These are phyloP conservation scores for Modicella reniformis DNA, from an alignment of 371 early-diverging fungal species.

Conservation along the genomic window DNA sequence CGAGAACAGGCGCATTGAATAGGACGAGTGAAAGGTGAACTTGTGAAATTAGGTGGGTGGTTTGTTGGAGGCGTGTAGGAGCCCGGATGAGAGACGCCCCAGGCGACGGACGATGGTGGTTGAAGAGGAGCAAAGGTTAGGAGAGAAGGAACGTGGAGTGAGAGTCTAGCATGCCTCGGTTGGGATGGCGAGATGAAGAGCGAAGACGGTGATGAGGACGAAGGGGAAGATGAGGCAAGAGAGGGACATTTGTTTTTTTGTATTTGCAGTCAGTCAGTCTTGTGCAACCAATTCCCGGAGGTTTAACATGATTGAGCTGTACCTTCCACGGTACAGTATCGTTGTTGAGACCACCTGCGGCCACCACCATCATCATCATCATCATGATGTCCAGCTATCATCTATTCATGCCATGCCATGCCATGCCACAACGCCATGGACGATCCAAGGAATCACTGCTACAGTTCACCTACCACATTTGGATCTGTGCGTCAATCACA, in stretches of 20 bases:
- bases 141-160: slow-evolving; percentile 1
- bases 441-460: too few species aligned
- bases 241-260: too few species aligned
- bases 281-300: neutral
- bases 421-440: too few species aligned
- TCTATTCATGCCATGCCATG: too few species aligned
- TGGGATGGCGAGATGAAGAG: neutral
- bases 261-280: neutral
- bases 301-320: too few species aligned
- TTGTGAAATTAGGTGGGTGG: neutral
- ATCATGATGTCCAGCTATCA: too few species aligned
- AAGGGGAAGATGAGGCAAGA: neutral
- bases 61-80: neutral
- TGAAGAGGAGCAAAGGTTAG: neutral
- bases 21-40: neutral
- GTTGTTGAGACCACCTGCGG: too few species aligned
- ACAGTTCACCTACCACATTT: too few species aligned
- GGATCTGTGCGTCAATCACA: too few species aligned
- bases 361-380: too few species aligned
- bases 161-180: slow-evolving; percentile 1
- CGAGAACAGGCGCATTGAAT: slow-evolving; percentile 28
- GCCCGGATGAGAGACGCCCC: neutral
- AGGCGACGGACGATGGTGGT: neutral
- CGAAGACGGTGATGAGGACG: neutral
- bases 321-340: too few species aligned